Evolutionary conservation across 768 basidiomycete species (phyloP).

Genomic region (Filobasidium floriforme): DNA sequence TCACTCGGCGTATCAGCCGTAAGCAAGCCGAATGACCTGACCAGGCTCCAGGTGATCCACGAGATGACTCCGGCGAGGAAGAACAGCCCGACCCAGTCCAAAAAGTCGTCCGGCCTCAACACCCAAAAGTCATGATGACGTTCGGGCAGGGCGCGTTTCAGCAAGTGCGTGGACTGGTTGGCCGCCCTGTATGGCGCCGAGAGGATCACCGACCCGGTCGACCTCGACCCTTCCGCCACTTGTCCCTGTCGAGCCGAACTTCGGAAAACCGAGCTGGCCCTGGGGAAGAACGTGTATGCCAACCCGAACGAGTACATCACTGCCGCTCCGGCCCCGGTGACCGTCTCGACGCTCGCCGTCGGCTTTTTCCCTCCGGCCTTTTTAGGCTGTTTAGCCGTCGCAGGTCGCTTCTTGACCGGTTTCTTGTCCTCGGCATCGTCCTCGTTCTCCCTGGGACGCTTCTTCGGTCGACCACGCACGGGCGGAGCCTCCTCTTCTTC

Average conservation of each 20-base stretch:
- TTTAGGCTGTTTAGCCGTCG: not conserved
- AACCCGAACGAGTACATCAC: conserved; percentile 23
- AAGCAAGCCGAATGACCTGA: conserved; percentile 12
- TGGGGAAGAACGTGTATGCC: conserved; percentile 22
- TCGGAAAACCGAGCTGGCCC: conserved; percentile 10
- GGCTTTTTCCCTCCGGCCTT: not conserved
- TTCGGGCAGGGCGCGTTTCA: conserved; percentile 11
- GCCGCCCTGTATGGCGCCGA: conserved; percentile 2
- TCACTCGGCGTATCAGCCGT: not conserved
- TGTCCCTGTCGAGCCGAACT: not conserved
- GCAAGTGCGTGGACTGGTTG: not conserved
- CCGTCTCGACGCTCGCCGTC: not conserved
- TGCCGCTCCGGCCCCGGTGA: not conserved
- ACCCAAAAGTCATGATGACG: conserved; percentile 1
- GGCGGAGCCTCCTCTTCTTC: conserved; percentile 15
- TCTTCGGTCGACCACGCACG: conserved; percentile 15
- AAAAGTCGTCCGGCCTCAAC: conserved; percentile 25
- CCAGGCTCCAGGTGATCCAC: conserved; percentile 29
- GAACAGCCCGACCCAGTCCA: conserved; percentile 38
- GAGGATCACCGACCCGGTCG: conserved; percentile 1
- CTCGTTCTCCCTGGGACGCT: conserved; percentile 9
- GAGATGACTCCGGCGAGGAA: conserved; percentile 32
- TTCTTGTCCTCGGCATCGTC: not conserved
- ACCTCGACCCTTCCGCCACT: not conserved
- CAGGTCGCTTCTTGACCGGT: not conserved